These are phyloP conservation scores for Vaccinium corymbosum DNA, from an alignment of 148 eudicot species.

Conservation along the genomic window DNA sequence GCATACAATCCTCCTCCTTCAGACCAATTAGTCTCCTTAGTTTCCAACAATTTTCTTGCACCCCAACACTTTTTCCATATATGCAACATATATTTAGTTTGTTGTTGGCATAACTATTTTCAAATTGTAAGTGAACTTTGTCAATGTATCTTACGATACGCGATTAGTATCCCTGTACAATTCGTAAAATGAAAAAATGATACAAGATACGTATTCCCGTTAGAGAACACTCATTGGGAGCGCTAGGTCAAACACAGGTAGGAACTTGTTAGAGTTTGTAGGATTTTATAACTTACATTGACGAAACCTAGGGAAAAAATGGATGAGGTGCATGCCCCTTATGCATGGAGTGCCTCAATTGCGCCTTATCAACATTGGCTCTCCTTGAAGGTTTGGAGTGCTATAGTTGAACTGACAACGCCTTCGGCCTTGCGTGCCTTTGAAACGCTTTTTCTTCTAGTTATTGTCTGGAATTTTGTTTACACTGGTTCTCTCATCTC, in stretches of 20 bases:
- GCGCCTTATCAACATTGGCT: not conserved
- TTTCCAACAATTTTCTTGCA: no score
- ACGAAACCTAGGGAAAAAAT: no score
- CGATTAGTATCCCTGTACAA: no score
- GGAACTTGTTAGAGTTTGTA: not conserved
- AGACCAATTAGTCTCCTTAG: no score
- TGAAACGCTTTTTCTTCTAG: not conserved
- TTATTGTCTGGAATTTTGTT: not conserved
- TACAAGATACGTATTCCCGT: not conserved
- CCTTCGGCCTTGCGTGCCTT: not conserved
- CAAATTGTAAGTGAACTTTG: no score
- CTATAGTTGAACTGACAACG: not conserved
- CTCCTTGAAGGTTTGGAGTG: not conserved
- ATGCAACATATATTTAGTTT: no score
- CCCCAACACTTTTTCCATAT: no score
- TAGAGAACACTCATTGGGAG: not conserved
- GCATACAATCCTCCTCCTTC: no score
- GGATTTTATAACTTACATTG: not conserved
- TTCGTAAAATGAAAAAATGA: no score
- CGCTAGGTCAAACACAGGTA: not conserved
- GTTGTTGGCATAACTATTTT: no score
- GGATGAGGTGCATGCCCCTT: not conserved
- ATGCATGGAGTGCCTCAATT: not conserved
- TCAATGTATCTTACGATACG: no score
- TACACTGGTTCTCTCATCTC: not conserved